Evolutionary conservation across 2,329 filamentous ascomycete species (phyloP).

Genomic region (Hypoxylon rubiginosum): DNA sequence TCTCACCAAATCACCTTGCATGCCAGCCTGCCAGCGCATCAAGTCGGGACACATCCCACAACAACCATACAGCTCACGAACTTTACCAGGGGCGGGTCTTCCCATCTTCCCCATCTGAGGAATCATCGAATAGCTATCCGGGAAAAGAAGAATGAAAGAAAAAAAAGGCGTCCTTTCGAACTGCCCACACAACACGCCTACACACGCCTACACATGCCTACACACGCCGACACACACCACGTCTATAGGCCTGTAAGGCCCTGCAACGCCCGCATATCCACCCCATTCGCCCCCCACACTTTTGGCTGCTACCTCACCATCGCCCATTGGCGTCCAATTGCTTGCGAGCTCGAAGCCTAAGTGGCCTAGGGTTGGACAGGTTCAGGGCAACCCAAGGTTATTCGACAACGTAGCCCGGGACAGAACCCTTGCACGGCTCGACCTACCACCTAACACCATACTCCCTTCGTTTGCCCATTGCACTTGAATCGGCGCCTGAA

Average conservation of each 20-base stretch:
- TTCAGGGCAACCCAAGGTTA: slow-evolving; percentile 37
- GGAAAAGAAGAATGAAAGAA: slow-evolving; percentile 34
- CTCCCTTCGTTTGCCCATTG: slow-evolving; percentile 26
- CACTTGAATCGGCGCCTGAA: slow-evolving; percentile 41
- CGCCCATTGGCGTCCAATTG: slow-evolving; percentile 46
- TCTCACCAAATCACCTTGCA: slow-evolving; percentile 42
- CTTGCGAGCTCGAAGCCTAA: slow-evolving; percentile 45
- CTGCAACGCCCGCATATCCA: slow-evolving; percentile 17
- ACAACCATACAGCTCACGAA: slow-evolving; percentile 35
- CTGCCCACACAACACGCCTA: background rate
- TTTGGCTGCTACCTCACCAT: slow-evolving; percentile 41
- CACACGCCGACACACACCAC: background rate
- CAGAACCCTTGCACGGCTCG: slow-evolving; percentile 39
- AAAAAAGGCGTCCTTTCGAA: background rate
- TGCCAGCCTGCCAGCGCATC: slow-evolving; percentile 45
- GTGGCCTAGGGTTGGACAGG: slow-evolving; percentile 40
- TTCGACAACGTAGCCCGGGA: slow-evolving; percentile 43
- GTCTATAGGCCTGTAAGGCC: background rate
- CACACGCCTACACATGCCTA: slow-evolving; percentile 15
- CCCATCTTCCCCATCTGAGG: slow-evolving; percentile 28
- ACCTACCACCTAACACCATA: slow-evolving; percentile 28
- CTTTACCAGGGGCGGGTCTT: slow-evolving; percentile 40
- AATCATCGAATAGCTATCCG: slow-evolving; percentile 42
- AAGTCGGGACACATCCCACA: slow-evolving; percentile 37
- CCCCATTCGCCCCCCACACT: slow-evolving; percentile 37